phyloP scores from a whole-genome alignment of 805 yeast species.

The Gaillardinia entomophila region DNA sequence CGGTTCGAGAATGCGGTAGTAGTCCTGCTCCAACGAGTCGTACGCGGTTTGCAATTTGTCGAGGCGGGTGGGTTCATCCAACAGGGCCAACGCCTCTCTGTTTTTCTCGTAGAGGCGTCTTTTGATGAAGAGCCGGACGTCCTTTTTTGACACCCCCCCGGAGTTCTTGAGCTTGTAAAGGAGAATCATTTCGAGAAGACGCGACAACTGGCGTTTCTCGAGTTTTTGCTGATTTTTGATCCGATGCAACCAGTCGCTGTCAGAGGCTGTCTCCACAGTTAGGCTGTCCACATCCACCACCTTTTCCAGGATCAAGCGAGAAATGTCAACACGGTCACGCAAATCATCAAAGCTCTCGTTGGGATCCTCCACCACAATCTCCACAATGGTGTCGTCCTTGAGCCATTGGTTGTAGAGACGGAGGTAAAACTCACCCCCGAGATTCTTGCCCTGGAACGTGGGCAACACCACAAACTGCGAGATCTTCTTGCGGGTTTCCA shows the following conservation, averaged over 20 bases:
- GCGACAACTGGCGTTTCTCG: slow-evolving; percentile 70
- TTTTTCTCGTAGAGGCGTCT: slow-evolving; percentile 72
- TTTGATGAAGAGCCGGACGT: slow-evolving; percentile 60
- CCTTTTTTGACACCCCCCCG: slow-evolving; percentile 20
- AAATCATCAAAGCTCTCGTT: slow-evolving; percentile 87
- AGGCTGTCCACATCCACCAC: slow-evolving; percentile 5
- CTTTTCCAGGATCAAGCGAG: slow-evolving; percentile 7
- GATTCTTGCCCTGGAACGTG: slow-evolving; percentile 66
- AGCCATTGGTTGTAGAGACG: slow-evolving; percentile 52
- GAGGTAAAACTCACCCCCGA: slow-evolving; percentile 66
- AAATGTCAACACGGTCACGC: slow-evolving; percentile 75
- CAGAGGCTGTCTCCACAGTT: slow-evolving; percentile 3
- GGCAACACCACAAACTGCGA: slow-evolving; percentile 87
- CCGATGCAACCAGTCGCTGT: not conserved
- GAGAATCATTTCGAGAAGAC: slow-evolving; percentile 73
- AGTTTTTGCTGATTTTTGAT: slow-evolving; percentile 17
- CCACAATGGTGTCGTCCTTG: slow-evolving; percentile 46
- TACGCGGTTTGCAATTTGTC: slow-evolving; percentile 77
- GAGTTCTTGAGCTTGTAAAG: slow-evolving; percentile 32
- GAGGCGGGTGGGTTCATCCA: slow-evolving; percentile 57
- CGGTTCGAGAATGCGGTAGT: slow-evolving; percentile 48
- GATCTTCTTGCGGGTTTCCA: slow-evolving; percentile 59
- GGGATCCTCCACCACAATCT: slow-evolving; percentile 91
- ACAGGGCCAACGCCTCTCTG: slow-evolving; percentile 64
- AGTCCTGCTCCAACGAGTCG: slow-evolving; percentile 63